Base-by-base conservation (phyloP, 352 stramenopile species). In the Globisporangium uncinulatum region DNA sequence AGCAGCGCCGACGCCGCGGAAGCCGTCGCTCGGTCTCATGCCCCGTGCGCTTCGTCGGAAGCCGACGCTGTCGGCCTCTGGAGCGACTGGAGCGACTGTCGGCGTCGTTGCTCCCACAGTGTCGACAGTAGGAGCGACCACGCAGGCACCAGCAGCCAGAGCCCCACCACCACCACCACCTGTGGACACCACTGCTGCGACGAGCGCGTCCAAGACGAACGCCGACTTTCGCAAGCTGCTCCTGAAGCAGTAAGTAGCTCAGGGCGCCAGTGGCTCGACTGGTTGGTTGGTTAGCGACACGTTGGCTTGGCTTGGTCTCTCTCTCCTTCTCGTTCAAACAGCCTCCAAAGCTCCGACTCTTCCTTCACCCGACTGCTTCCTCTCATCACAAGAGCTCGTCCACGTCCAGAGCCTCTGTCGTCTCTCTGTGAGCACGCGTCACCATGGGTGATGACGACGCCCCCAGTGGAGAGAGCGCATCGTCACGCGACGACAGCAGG, bases 181-280 rank as follows among this genome's bases (percentile, higher is more conserved):
- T 17, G 10, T 21, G 7, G 4, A 19, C 13, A 39, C 19, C 7
- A 13, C 46, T 37, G 29, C 31, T 24, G 51, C 34, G 20, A 59
- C 68, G 20, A 36, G 13, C 21, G 74, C 51, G 21, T 69, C 74
- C 3, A 87, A 86, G 63, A 82, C 70, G n/a, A 89, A 89, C 57
- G 79, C 75, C 14, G 79, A 89, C 36, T 89, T 89, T 34, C 79
- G 79, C 44, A 78, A 82, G 44, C 65, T 89, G 57, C 60, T 89
- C 45, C 63, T 85, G 46, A 79, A 74, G 46, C 71, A 72, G 58
- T 76, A 52, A 49, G 32, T 15, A 36, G 32, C 10, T 20, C 24
- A 29, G 24, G 24, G 4, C 24, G 24, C 24, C 24, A 1, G 24
- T 29, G 24, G 24, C 24, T 29, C 24, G 24, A 29, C 24, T 29